Evolutionary conservation across 345 rosid species (phyloP).

Genomic region (Melastoma malabathricum): DNA sequence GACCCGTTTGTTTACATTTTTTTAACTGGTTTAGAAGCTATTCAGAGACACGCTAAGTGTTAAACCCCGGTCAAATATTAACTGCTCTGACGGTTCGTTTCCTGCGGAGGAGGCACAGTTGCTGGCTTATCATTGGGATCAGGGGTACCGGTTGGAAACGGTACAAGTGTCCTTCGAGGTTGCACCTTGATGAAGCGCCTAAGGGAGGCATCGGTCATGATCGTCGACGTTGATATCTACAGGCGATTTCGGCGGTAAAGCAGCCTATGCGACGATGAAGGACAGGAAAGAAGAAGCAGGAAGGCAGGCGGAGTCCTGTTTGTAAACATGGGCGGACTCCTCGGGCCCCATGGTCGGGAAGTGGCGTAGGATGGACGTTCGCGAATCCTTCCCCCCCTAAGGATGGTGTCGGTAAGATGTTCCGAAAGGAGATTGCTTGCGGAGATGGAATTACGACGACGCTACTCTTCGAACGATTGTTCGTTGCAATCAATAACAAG

Average conservation of each 20-base stretch:
- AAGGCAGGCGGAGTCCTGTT: slow-evolving; percentile 69
- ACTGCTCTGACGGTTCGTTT: not conserved
- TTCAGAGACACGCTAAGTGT: too few species aligned
- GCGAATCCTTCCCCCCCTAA: slow-evolving; percentile 60
- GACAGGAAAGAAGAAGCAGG: slow-evolving; percentile 68
- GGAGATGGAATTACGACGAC: too few species aligned
- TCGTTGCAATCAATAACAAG: too few species aligned
- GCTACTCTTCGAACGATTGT: too few species aligned
- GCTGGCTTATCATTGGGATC: slow-evolving; percentile 88
- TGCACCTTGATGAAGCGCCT: too few species aligned
- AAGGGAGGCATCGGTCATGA: not conserved
- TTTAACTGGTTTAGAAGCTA: too few species aligned
- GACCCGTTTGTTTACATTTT: too few species aligned
- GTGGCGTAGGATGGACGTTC: slow-evolving; percentile 66
- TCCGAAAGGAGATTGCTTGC: slow-evolving; percentile 16
- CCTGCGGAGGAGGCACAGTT: slow-evolving; percentile 68
- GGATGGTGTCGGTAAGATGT: slow-evolving; percentile 76
- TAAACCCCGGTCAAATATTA: not conserved
- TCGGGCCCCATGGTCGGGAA: slow-evolving; percentile 49
- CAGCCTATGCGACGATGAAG: slow-evolving; percentile 60
- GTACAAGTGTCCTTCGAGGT: not conserved
- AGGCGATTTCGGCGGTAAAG: slow-evolving; percentile 50
- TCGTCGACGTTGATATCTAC: not conserved
- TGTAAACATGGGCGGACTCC: slow-evolving; percentile 79
- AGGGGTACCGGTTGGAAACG: too few species aligned